Evolutionary conservation across 768 basidiomycete genomes (phyloP).

Genomic region (Auricularia sp.): DNA sequence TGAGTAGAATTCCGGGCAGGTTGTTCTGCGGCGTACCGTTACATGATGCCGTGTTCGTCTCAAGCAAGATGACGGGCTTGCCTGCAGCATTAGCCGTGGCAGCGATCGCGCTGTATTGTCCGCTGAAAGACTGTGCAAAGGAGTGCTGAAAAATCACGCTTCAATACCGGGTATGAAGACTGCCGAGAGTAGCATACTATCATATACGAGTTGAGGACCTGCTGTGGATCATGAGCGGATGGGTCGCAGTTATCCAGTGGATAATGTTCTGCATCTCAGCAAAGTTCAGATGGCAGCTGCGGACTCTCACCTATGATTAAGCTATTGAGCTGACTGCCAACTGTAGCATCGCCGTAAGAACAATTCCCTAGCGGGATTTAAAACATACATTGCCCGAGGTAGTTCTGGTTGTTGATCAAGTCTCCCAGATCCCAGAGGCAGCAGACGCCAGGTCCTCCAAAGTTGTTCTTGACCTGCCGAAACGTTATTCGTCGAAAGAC

Average conservation of each 20-base stretch:
- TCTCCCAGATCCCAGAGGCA: not conserved
- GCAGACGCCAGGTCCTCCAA: not conserved
- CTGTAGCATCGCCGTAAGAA: not conserved
- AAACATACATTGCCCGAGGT: not conserved
- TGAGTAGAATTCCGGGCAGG: no score
- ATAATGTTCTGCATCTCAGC: not conserved
- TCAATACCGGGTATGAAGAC: not conserved
- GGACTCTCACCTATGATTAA: not conserved
- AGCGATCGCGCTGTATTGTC: conserved; percentile 29
- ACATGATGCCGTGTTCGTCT: conserved; percentile 53
- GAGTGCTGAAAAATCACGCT: conserved; percentile 7
- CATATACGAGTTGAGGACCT: not conserved
- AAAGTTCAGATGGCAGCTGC: not conserved
- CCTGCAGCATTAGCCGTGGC: conserved; percentile 22
- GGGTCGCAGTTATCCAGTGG: not conserved
- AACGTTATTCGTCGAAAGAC: no score
- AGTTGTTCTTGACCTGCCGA: not conserved
- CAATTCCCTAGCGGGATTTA: not conserved
- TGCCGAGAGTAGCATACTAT: not conserved
- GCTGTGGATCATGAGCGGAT: not conserved
- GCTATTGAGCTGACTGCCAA: not conserved
- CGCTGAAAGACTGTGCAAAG: conserved; percentile 25
- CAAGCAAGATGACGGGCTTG: conserved; percentile 55
- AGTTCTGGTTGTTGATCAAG: not conserved
- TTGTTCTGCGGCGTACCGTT: conserved; percentile 16